Evolutionary conservation across 768 basidiomycete species (phyloP), one percentile per base, ranked within the genome.

Genomic region (Guyanaporus albipodus): DNA sequence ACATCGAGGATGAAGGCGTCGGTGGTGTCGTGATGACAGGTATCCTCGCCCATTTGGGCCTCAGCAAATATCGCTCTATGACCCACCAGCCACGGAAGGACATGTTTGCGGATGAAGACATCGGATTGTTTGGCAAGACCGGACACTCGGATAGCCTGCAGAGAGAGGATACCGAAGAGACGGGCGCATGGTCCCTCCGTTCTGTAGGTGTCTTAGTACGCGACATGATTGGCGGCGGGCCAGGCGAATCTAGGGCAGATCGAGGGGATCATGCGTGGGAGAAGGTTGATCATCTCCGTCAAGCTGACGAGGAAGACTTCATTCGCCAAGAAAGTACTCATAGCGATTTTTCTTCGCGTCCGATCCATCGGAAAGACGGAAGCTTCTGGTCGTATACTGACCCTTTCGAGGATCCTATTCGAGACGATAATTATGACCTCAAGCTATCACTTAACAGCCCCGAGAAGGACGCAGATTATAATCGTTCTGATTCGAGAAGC

Each of bases 41-140:
- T 26, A 23, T 61, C 37, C 49, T 68, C n/a, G 39, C 55, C 39
- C 44, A 40, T 19, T 39, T 68, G n/a, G 58, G 64, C 26, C 35
- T 66, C 46, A 44, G 31, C 19, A 62, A 44, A 41, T 41, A 38
- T 45, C 44, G 40, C 10, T 45, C 42, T 14, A 29, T 6, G 8
- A n/a, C 42, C 15, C 44, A 6, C 23, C 57, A 44, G 8, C 66
- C 63, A 44, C 73, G 87, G 24, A 73, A 76, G 24, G 85, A 90
- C 59, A 88, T 90, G 77, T 75, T 89, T 27, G 85, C 80, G 4
- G 86, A 91, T 44, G 87, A 89, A 63, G 87, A 89, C 55, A 71
- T 74, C 2, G 70, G 73, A 8, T 74, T 79, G 14, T 79, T 85
- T 33, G 56, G 55, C 11, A 37, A 45, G 51, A 44, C 31, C 31